A percentile compares a stretch with the other conserved stretches of the same genome.
Evolutionary conservation across 164 flowering plant genomes (phyloP).

Genomic region (Brasenia schreberi): DNA sequence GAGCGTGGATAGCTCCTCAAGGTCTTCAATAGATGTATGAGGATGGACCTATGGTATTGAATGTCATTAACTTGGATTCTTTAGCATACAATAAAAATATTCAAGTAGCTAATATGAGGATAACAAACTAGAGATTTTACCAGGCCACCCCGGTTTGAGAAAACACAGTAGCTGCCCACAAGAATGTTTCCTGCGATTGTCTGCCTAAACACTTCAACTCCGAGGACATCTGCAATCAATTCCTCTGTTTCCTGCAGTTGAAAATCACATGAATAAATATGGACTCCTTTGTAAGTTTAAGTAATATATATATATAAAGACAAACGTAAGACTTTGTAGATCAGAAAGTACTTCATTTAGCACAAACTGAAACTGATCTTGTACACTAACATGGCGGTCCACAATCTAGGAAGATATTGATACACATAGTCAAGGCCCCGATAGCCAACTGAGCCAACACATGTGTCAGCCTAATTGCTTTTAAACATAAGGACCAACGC

Average conservation of each 20-base stretch:
- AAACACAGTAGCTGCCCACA: conserved; percentile 82
- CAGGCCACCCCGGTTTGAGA: conserved; percentile 83
- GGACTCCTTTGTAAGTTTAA: neutral
- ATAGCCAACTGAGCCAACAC: no score
- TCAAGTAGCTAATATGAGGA: neutral
- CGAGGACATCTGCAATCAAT: conserved; percentile 85
- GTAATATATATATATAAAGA: neutral
- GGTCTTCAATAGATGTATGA: conserved; percentile 86
- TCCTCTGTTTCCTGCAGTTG: conserved; percentile 74
- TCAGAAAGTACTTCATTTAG: no score
- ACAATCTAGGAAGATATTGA: no score
- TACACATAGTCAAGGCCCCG: no score
- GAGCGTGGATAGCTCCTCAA: conserved; percentile 90
- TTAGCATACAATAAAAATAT: no score
- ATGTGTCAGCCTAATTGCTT: no score
- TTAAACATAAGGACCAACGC: no score
- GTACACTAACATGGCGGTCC: no score
- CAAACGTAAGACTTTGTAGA: neutral
- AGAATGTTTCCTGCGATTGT: conserved; percentile 91
- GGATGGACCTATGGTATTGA: conserved; percentile 63
- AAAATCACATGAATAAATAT: no score
- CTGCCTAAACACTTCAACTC: conserved; percentile 90
- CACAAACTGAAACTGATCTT: no score
- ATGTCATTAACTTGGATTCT: neutral
- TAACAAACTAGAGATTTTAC: conserved; percentile 23